phyloP scores from a whole-genome alignment of 768 basidiomycete genomes.

The Gautieria morchelliformis region DNA sequence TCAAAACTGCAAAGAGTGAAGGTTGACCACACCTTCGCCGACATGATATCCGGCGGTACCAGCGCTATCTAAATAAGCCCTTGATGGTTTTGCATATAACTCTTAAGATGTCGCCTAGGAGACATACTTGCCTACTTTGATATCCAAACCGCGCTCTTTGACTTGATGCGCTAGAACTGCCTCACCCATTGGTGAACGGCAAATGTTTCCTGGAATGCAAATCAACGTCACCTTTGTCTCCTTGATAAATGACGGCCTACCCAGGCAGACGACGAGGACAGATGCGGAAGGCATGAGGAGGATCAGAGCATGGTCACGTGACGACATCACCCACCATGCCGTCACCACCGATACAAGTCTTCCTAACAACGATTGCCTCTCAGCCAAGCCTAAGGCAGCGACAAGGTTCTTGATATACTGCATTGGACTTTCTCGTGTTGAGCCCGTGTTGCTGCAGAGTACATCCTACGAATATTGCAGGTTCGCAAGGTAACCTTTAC shows the following conservation, averaged over 20 bases:
- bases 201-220: conserved; percentile 53
- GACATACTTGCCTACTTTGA: conserved; percentile 39
- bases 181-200: conserved; percentile 89
- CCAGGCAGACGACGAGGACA: conserved; percentile 68
- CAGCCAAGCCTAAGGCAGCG: conserved; percentile 68
- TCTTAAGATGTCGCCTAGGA: background rate
- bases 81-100: too few species aligned
- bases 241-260: conserved; percentile 16
- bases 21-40: conserved; percentile 35
- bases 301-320: background rate
- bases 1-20: background rate
- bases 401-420: conserved; percentile 42
- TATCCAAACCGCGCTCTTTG: conserved; percentile 50
- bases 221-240: background rate
- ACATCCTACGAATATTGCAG: conserved; percentile 71
- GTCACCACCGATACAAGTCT: conserved; percentile 25
- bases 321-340: background rate
- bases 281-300: conserved; percentile 16
- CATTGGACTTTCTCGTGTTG: background rate
- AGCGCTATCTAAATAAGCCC: conserved; percentile 46
- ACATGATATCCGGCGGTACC: conserved; percentile 81
- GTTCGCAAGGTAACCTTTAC: conserved; percentile 77
- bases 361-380: conserved; percentile 83
- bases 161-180: conserved; percentile 71
- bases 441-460: conserved; percentile 38